Conservation (phyloP, 176 grass and related monocot genomes). For the Puya raimondii region DNA sequence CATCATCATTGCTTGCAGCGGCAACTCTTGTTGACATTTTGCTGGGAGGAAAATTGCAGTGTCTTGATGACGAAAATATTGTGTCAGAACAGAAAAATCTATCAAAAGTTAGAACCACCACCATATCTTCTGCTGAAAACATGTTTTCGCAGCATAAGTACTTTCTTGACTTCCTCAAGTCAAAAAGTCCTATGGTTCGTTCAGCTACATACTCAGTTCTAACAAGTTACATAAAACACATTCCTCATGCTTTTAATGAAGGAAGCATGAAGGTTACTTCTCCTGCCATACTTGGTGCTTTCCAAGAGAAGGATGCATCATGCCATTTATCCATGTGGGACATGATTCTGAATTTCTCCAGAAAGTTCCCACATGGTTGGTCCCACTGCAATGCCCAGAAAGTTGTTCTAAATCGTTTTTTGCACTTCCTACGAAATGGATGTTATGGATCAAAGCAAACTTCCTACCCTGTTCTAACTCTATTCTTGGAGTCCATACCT, state of each 20-base stretch:
- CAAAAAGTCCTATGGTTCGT: constrained; percentile 51
- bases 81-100: constrained; percentile 46
- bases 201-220: constrained; percentile 69
- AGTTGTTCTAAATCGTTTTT: constrained; percentile 54
- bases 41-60: constrained; percentile 58
- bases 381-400: constrained; percentile 76
- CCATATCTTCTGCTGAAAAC: constrained; percentile 59
- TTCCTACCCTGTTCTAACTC: constrained; percentile 65
- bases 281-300: constrained; percentile 54
- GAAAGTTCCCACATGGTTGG: constrained; percentile 76
- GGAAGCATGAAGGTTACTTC: constrained; percentile 68
- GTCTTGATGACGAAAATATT: constrained; percentile 28
- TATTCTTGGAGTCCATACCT: constrained; percentile 79
- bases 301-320: constrained; percentile 68
- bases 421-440: constrained; percentile 74
- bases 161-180: constrained; percentile 79
- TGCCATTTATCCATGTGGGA: constrained; percentile 94
- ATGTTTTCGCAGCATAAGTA: constrained; percentile 63
- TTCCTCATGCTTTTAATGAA: constrained; percentile 67
- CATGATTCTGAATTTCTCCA: constrained; percentile 61
- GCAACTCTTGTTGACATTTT: constrained; percentile 89
- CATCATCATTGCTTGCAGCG: constrained; percentile 80
- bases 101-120: constrained; percentile 54
- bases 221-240: constrained; percentile 76
- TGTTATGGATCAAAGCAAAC: constrained; percentile 83